Percentiles rank a stretch among this genome's conserved stretches.
Evolutionary conservation across 2,329 filamentous ascomycete species (phyloP).

Genomic region (Zymoseptoria pseudotritici): DNA sequence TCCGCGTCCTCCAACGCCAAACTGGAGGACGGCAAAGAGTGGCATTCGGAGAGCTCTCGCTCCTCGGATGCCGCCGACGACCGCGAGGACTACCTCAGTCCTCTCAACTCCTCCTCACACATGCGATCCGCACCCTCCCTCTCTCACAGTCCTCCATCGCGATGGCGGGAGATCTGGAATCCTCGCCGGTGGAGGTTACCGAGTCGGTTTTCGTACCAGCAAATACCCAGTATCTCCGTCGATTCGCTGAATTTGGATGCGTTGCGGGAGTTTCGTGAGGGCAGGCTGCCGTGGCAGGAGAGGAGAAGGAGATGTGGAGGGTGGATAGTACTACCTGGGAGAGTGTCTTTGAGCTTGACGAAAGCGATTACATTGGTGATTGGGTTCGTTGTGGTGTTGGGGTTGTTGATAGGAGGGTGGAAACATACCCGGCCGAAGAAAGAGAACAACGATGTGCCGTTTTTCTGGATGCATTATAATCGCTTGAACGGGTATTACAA

Average conservation of each 20-base stretch:
- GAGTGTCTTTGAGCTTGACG: constrained; percentile 31
- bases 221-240: constrained; percentile 29
- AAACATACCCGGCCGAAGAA: constrained; percentile 19
- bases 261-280: constrained; percentile 15
- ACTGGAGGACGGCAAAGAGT: constrained; percentile 19
- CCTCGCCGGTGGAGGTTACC: constrained; percentile 36
- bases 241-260: constrained; percentile 31
- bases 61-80: constrained; percentile 17
- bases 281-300: constrained; percentile 31
- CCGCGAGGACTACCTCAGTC: constrained; percentile 4
- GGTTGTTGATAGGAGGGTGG: constrained; percentile 36
- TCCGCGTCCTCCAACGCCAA: constrained; percentile 2
- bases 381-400: constrained; percentile 32
- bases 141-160: constrained; percentile 1
- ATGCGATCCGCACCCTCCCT: constrained; percentile 14
- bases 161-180: constrained; percentile 35
- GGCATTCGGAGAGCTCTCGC: constrained; percentile 19
- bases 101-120: constrained; percentile 4
- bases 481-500: constrained; percentile 42
- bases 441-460: constrained; percentile 30
- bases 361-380: constrained; percentile 36
- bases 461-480: constrained; percentile 40
- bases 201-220: constrained; percentile 40
- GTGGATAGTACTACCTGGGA: constrained; percentile 9
- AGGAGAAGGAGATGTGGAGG: constrained; percentile 14